Evolutionary conservation across 306 rosid genomes (phyloP).

Genomic region (Glycine tomentella): DNA sequence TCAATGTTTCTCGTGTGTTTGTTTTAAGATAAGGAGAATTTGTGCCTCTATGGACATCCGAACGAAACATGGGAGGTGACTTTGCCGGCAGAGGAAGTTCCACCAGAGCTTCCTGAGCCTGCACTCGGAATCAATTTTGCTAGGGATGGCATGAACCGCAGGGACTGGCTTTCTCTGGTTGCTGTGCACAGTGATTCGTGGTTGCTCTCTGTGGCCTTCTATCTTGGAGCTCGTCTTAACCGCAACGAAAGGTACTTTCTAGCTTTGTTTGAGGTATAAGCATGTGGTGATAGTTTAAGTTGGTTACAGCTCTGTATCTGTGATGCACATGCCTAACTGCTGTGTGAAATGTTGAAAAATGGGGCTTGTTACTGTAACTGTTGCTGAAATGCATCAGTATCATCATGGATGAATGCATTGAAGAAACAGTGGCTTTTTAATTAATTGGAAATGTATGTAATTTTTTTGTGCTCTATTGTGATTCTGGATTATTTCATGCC

Average conservation of each 20-base stretch:
- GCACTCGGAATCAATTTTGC: constrained; percentile 99
- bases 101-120: constrained; percentile 99
- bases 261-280: constrained; percentile 3
- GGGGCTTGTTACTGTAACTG: background rate
- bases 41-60: constrained; percentile 94
- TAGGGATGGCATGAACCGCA: constrained; percentile 94
- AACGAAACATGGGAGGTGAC: constrained; percentile 96
- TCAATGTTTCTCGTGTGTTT: no score
- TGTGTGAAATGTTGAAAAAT: background rate
- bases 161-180: constrained; percentile 95
- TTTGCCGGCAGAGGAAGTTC: constrained; percentile 97
- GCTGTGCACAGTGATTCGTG: constrained; percentile 99
- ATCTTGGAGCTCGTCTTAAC: constrained; percentile 94
- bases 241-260: constrained; percentile 81
- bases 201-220: constrained; percentile 97
- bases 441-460: background rate
- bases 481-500: background rate
- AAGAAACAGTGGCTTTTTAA: constrained; percentile 19
- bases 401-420: background rate
- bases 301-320: constrained; percentile 5
- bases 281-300: constrained; percentile 12
- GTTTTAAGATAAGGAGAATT: constrained; percentile 85
- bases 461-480: no score
- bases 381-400: constrained; percentile 13
- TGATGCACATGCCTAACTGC: constrained; percentile 4